A percentile compares a stretch with the other conserved stretches of the same genome.
Conservation (phyloP, 148 eudicot genomes). For the Oxyria digyna region DNA sequence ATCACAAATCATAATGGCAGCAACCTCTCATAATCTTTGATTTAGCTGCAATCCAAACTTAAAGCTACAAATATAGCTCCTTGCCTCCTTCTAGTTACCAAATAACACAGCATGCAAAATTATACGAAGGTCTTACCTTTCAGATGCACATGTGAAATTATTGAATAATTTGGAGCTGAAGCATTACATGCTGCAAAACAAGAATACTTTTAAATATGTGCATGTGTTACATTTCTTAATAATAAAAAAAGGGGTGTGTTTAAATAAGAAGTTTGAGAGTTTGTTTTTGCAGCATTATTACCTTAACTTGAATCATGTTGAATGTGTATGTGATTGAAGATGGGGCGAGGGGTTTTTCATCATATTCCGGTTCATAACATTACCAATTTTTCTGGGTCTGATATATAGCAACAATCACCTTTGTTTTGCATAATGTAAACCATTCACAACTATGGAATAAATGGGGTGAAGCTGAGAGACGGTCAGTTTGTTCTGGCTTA, state of each 20-base stretch:
- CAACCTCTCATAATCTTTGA: too few relatives aligned
- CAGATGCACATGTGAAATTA: background rate
- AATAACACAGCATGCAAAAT: background rate
- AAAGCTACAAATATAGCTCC: background rate
- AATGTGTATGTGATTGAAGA: constrained; percentile 92
- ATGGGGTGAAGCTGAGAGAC: constrained; percentile 71
- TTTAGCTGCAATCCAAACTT: too few relatives aligned
- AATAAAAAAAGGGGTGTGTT: background rate
- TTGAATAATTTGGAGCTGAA: background rate
- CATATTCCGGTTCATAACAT: too few relatives aligned
- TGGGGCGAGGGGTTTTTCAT: too few relatives aligned
- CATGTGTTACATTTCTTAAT: background rate
- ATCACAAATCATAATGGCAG: too few relatives aligned
- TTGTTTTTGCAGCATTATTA: constrained; percentile 9
- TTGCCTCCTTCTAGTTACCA: background rate
- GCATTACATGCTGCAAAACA: constrained; percentile 2
- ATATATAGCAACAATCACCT: too few relatives aligned
- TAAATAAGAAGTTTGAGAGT: background rate
- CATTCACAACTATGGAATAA: constrained; percentile 52
- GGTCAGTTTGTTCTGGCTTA: constrained; percentile 78
- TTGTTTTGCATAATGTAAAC: too few relatives aligned
- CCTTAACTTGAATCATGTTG: constrained; percentile 80
- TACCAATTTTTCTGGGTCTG: too few relatives aligned
- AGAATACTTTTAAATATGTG: background rate
- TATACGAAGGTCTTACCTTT: background rate